Base-by-base conservation (phyloP, 768 basidiomycete genomes). In the Filobasidium wieringae region DNA sequence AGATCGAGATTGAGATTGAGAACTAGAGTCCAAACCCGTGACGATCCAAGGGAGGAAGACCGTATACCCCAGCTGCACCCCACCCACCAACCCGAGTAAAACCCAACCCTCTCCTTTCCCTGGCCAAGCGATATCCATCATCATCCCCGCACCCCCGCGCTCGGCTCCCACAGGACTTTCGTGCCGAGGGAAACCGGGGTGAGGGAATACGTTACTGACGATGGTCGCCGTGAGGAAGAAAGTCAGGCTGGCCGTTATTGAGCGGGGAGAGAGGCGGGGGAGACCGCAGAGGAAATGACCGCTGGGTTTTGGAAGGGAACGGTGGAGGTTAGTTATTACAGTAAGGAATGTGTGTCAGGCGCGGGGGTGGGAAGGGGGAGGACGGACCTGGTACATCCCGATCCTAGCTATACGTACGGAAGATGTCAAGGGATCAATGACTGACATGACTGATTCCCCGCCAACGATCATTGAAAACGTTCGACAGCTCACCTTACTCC, bases 241-340 rank as follows among this genome's bases (percentile, higher is more conserved):
- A n/a, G 64, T 66, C 5, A 56, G 45, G 11, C 70, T 71, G 12
- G 75, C 75, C 22, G 67, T 55, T 41, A 76, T 33, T 7, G 73
- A 74, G 7, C 74, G 66, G 19, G 62, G 64, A 17, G 72, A 73
- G 26, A 74, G 64, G 17, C 75, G 65, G 0, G 74, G 70, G 11
- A 74, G 60, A 2, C 75, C 75, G 52, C 72, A 69, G 4, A 76
- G 69, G 59, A 76, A 72, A 57, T 76, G 75, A 11, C 75, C 75
- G 51, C 65, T 47, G 11, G 22, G 2, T 24, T 17, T 19, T 5
- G 7, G 19, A 43, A 43, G 15, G 64, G 5, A 1, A 50, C 15
- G 0, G 34, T 61, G 33, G 60, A 58, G 33, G 27, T 9, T 30
- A 15, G 5, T 27, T 56, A 22, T 17, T 7, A 31, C 32, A 26